Evolutionary conservation across 1,139 yeast species (phyloP).

Genomic region (Candida tropicalis): DNA sequence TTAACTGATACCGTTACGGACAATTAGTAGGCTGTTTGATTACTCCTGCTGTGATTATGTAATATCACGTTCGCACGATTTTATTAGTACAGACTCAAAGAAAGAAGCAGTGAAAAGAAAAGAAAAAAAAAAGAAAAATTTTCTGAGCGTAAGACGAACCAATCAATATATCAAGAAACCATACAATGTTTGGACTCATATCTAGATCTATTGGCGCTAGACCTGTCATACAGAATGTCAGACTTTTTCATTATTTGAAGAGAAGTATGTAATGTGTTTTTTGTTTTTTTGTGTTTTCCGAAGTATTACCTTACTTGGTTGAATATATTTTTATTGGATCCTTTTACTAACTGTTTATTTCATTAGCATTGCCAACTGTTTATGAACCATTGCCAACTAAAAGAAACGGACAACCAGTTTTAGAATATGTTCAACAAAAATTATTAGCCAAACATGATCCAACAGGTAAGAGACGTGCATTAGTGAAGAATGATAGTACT

Average conservation of each 20-base stretch:
- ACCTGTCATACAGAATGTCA: conserved; percentile 16
- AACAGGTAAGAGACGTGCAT: conserved; percentile 67
- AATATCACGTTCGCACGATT: neutral
- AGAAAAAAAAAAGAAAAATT: neutral
- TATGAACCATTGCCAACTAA: conserved; percentile 56
- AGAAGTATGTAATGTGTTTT: conserved; percentile 21
- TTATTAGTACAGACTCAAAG: neutral
- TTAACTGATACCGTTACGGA: no score
- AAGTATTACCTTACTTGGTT: no score
- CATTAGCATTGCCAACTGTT: conserved; percentile 35
- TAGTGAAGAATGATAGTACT: conserved; percentile 47
- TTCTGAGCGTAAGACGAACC: neutral
- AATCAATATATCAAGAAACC: neutral
- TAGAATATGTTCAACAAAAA: conserved; percentile 51
- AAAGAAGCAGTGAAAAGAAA: neutral
- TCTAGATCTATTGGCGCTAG: conserved; percentile 17
- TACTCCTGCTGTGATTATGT: conserved; percentile 1
- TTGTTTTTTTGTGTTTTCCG: neutral
- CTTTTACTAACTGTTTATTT: conserved; percentile 19
- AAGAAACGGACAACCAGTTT: conserved; percentile 52
- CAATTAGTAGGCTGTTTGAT: no score
- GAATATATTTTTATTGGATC: no score
- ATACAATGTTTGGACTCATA: conserved; percentile 21
- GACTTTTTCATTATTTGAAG: conserved; percentile 26
- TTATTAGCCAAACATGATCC: conserved; percentile 67